phyloP scores from a whole-genome alignment of 768 basidiomycete genomes.

The Mycena epipterygia region DNA sequence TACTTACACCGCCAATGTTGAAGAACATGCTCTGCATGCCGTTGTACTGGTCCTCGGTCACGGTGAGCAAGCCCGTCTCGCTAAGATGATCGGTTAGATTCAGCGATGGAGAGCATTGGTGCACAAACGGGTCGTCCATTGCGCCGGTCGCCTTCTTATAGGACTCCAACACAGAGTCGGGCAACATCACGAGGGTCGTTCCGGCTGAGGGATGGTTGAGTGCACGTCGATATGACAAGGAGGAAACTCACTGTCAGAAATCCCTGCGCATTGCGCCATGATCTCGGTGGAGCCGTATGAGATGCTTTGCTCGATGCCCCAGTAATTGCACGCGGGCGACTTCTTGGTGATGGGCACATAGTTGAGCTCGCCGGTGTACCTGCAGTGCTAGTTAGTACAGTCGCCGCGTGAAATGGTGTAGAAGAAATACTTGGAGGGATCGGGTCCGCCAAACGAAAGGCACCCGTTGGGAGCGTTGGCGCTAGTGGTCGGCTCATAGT shows the following conservation, averaged over 20 bases:
- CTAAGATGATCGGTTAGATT: neutral
- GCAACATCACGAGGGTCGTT: slow-evolving; percentile 53
- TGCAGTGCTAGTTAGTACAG: neutral
- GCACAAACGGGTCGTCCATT: slow-evolving; percentile 27
- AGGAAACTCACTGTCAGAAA: slow-evolving; percentile 50
- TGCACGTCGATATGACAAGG: neutral
- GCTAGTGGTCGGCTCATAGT: slow-evolving; percentile 53
- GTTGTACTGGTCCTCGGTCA: slow-evolving; percentile 63
- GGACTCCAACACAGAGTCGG: slow-evolving; percentile 42
- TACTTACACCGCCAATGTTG: slow-evolving; percentile 58
- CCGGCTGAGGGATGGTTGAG: slow-evolving; percentile 22
- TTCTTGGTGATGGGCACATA: slow-evolving; percentile 37
- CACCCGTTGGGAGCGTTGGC: slow-evolving; percentile 28
- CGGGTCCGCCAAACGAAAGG: slow-evolving; percentile 44
- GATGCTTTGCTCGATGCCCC: slow-evolving; percentile 61
- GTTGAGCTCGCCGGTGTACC: slow-evolving; percentile 24
- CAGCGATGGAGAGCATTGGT: neutral
- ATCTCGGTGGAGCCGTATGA: slow-evolving; percentile 50
- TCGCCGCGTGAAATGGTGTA: neutral
- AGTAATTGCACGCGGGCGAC: slow-evolving; percentile 51
- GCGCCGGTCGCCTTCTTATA: slow-evolving; percentile 51
- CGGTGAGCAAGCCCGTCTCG: slow-evolving; percentile 63
- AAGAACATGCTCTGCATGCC: slow-evolving; percentile 67
- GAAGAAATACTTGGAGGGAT: slow-evolving; percentile 44
- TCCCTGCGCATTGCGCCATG: slow-evolving; percentile 51